These are phyloP conservation scores for Sporothrix phasma DNA, from an alignment of 2,329 filamentous ascomycete species.

Conservation along the genomic window DNA sequence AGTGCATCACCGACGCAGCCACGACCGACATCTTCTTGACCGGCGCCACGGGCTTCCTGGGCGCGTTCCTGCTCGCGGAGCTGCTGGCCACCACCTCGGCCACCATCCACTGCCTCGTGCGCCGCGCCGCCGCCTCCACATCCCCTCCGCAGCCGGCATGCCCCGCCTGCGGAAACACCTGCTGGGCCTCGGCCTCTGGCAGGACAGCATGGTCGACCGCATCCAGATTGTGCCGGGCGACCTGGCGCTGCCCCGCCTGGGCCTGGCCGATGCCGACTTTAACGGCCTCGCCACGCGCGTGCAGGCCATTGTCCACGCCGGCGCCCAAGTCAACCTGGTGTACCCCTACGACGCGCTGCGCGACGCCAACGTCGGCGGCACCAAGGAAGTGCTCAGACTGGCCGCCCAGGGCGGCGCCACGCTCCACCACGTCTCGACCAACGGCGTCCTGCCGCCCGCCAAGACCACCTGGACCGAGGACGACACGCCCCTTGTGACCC, in stretches of 20 bases:
- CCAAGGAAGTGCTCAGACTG: constrained; percentile 61
- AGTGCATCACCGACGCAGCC: constrained; percentile 44
- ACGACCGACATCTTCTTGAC: constrained; percentile 57
- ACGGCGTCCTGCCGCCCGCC: constrained; percentile 65
- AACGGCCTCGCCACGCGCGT: constrained; percentile 53
- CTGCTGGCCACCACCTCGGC: constrained; percentile 59
- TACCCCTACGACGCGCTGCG: constrained; percentile 72
- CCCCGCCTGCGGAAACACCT: constrained; percentile 65
- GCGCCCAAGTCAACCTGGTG: constrained; percentile 68
- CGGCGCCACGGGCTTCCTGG: constrained; percentile 66
- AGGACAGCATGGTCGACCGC: constrained; percentile 65
- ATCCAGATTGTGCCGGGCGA: constrained; percentile 69
- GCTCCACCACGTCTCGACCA: constrained; percentile 70
- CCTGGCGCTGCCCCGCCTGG: constrained; percentile 56
- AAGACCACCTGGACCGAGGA: constrained; percentile 62
- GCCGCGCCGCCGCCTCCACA: constrained; percentile 39
- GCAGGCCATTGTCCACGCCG: constrained; percentile 67
- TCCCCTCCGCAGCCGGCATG: constrained; percentile 51
- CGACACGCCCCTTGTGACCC: constrained; percentile 49
- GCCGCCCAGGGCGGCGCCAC: constrained; percentile 57
- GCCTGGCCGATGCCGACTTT: constrained; percentile 56
- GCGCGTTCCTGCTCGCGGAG: constrained; percentile 61
- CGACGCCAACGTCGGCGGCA: constrained; percentile 69
- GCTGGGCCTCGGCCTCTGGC: constrained; percentile 69
- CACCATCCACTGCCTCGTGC: constrained; percentile 59